These are phyloP conservation scores for Astraeus odoratus DNA, from an alignment of 768 basidiomycete species.

Conservation along the genomic window DNA sequence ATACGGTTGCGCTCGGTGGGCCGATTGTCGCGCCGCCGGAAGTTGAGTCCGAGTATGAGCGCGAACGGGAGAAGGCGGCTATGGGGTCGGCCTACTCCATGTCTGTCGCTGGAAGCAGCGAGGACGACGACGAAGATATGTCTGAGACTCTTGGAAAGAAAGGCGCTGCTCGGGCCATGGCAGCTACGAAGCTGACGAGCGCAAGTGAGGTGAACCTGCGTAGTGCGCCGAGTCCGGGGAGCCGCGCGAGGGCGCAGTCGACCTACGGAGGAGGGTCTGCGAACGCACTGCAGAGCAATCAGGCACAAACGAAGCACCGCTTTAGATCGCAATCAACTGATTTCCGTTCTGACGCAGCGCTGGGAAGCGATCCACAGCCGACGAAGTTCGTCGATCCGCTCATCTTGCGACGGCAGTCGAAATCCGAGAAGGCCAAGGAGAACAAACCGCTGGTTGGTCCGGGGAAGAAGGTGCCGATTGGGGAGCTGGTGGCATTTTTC, in stretches of 20 bases:
- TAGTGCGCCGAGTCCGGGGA: constrained; percentile 19
- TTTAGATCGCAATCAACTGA: constrained; percentile 36
- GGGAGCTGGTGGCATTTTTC: constrained; percentile 80
- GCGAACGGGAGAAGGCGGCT: constrained; percentile 17
- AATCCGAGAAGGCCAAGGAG: constrained; percentile 32
- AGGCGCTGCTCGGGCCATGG: constrained; percentile 22
- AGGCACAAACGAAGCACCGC: constrained; percentile 20
- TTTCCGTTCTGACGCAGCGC: constrained; percentile 17
- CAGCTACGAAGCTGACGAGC: constrained; percentile 29
- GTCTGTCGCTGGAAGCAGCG: constrained; percentile 29
- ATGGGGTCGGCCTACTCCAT: constrained; percentile 41
- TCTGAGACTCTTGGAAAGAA: constrained; percentile 54
- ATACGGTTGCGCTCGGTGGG: constrained; percentile 79
- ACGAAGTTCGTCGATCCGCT: constrained; percentile 73
- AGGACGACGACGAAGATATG: constrained; percentile 29
- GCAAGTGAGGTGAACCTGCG: constrained; percentile 16
- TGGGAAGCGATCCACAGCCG: constrained; percentile 7
- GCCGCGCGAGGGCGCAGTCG: constrained; percentile 48
- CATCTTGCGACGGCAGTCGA: constrained; percentile 58
- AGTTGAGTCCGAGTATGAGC: constrained; percentile 23
- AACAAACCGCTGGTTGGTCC: constrained; percentile 31
- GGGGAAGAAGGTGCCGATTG: constrained; percentile 63
- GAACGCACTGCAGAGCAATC: constrained; percentile 24
- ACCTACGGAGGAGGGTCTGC: constrained; percentile 35
- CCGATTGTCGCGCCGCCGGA: constrained; percentile 45